phyloP scores from a whole-genome alignment of 2,329 filamentous ascomycete species.

The Phyllosticta paracitricarpa region DNA sequence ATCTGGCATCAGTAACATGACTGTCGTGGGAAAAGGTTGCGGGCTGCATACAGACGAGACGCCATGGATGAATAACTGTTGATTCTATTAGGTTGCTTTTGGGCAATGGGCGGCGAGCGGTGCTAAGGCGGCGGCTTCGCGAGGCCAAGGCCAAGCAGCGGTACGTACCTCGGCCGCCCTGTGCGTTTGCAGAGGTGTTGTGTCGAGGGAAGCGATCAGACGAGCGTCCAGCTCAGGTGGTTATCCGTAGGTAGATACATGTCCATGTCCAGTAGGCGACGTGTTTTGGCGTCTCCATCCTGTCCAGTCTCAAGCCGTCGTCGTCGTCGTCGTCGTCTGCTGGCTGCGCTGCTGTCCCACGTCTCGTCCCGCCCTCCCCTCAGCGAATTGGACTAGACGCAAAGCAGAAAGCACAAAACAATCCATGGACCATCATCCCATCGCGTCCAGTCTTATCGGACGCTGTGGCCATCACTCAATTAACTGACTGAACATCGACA shows the following conservation, averaged over 20 bases:
- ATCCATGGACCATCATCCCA: not conserved
- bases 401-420: not conserved
- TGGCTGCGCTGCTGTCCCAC: no score
- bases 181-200: not conserved
- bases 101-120: no score
- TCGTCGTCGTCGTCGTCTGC: not conserved
- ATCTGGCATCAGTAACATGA: not conserved
- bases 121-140: not conserved
- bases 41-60: no score
- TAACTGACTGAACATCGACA: constrained; percentile 6
- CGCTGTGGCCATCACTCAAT: constrained; percentile 6
- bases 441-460: not conserved
- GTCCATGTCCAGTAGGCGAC: no score
- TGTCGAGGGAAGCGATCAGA: no score
- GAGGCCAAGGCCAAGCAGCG: not conserved
- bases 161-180: not conserved
- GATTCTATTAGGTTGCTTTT: not conserved
- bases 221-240: no score
- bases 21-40: no score
- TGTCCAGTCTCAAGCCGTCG: no score
- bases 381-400: not conserved
- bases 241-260: no score
- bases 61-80: not conserved
- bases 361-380: not conserved
- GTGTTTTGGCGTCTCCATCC: no score